Evolutionary conservation across 129 eudicot genomes (phyloP), one percentile per base, ranked within the genome.

Genomic region (Lactuca saligna): DNA sequence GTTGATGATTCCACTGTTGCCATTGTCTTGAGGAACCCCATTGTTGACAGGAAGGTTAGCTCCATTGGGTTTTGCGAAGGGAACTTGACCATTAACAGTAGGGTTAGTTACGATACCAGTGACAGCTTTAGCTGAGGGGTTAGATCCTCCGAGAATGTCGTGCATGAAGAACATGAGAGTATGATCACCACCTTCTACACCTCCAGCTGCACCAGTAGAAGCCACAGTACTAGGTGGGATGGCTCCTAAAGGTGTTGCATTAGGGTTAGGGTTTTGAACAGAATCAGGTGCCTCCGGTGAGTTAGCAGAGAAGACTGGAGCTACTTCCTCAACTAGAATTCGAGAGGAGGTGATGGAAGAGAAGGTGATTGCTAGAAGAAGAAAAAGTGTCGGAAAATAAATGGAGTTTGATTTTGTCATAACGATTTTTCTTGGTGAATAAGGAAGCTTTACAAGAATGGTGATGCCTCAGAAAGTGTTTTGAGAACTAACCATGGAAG

Each of bases 21-120:
- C 79, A 39, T 78, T 78, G 71, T 78, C 81, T 48, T 63, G 69
- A 4, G 79, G 77, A 69, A 80, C 66, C 41, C 91, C 91, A 17
- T 75, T 82, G 79, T 79, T 68, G 15, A 64, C 71, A 7, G 83
- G 73, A 38, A 88, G 86, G 71, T 83, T 79, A 3, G 89, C 91
- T 9, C 92, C 96, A 32, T 85, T 88, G 0, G 89, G 87, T 63
- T 88, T 88, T 10, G 96, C 96, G 20, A 88, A 88, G 13, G 96
- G 89, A 61, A 88, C 85, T 72, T 88, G 89, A 35, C 96, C 92
- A 41, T 84, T 82, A 8, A 79, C 81, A 0, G 89, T 74, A 6
- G 96, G 84, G 79, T 88, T 88, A 46, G 83, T 73, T 12, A 86
- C 96, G 20, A 86, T 61, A 0, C 96, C 96, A 0, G 96, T 88